Base-by-base conservation (phyloP, 495 filamentous ascomycete genomes). In the Talaromyces liani region DNA sequence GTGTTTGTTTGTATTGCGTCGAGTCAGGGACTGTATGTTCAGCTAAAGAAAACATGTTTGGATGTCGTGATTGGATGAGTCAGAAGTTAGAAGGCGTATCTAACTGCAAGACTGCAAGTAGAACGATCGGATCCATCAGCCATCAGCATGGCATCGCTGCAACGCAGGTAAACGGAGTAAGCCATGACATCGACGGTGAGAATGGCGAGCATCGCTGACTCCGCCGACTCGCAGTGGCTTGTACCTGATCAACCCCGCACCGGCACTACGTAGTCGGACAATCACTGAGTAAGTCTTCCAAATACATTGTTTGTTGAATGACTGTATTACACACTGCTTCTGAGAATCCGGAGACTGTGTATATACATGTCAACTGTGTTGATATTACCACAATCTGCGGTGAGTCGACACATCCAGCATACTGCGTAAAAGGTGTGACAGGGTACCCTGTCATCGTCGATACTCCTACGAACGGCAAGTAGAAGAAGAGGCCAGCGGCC, bases 131-230 rank as follows among this genome's bases (percentile, higher is more conserved):
- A 49, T 49, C 45, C 45, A 20, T 49, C 45, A 49, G 45, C 45
- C 45, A 18, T 18, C n/a, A 2, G 6, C 45, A 49, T 49, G 41
- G 41, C 41, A 18, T n/a, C 29, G 29, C 29, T 31, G 39, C 14
- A 18, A 49, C 18, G 18, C 18, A 49, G 12, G 4, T 20, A 14
- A 18, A 49, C 6, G 41, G 22, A 29, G 53, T 6, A 29, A 29
- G 27, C 27, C 22, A 29, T 56, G 53, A n/a, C 24, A 56, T 56
- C 53, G 22, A 74, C 75, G 73, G 69, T 67, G 29, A 68, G 63
- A 58, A 62, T 51, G 59, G 39, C 59, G 39, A 63, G 68, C 62
- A 31, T 63, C 20, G 65, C 58, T 65, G 68, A 63, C 47, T 56
- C 53, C 53, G 53, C 53, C 53, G 53, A 49, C 45, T 18, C 45